Evolutionary conservation across 768 basidiomycete genomes (phyloP).

Genomic region (Sutorius australiensis): DNA sequence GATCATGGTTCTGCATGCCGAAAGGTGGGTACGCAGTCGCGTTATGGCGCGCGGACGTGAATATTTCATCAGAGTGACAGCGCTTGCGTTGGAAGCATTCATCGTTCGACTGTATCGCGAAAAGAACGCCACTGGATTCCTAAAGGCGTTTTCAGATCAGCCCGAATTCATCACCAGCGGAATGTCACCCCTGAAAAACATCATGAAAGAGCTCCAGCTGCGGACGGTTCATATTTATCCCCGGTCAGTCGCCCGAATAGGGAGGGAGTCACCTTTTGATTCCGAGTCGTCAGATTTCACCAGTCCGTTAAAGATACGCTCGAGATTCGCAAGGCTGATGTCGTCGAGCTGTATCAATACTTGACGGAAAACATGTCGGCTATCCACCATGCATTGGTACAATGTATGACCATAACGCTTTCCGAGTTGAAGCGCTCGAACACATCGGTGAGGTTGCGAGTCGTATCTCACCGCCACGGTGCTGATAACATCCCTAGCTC

Average conservation of each 20-base stretch:
- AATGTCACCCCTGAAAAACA: conserved; percentile 84
- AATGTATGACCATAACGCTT: conserved; percentile 90
- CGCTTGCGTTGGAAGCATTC: conserved; percentile 85
- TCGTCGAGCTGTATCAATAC: conserved; percentile 85
- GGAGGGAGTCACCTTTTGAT: neutral
- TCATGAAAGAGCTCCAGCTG: conserved; percentile 90
- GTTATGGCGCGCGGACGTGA: neutral
- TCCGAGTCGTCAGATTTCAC: conserved; percentile 65
- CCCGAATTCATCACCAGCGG: conserved; percentile 94
- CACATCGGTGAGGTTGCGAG: conserved; percentile 46
- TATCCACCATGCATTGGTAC: conserved; percentile 87
- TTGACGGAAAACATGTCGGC: conserved; percentile 86
- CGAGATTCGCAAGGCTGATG: conserved; percentile 81
- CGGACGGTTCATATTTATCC: conserved; percentile 91
- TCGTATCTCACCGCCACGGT: neutral
- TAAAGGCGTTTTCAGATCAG: conserved; percentile 97
- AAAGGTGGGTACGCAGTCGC: conserved; percentile 52
- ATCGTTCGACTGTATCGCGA: conserved; percentile 88
- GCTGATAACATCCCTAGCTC: conserved; percentile 47
- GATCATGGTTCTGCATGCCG: conserved; percentile 85
- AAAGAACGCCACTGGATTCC: conserved; percentile 83
- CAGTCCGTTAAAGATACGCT: conserved; percentile 81
- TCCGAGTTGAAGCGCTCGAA: conserved; percentile 88
- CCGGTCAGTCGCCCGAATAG: conserved; percentile 46
- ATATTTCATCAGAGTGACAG: conserved; percentile 61